Conservation (phyloP, 2,329 filamentous ascomycete genomes). For the Hymenoscyphus albidus region DNA sequence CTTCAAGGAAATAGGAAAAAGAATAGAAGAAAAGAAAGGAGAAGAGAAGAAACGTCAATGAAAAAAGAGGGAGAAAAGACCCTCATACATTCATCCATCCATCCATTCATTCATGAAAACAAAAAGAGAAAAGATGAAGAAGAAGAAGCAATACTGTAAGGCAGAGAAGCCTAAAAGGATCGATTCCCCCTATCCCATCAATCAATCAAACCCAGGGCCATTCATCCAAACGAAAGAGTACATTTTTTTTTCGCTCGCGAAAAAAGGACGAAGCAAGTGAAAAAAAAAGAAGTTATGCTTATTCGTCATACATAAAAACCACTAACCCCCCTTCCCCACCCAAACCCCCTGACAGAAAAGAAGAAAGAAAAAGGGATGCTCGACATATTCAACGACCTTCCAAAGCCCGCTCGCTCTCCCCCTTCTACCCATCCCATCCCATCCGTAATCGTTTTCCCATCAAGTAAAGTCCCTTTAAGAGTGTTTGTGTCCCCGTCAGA, state of each 20-base stretch:
- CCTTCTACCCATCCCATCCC: background rate
- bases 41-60: no score
- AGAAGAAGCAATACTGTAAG: background rate
- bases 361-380: no score
- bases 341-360: background rate
- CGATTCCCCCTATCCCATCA: background rate
- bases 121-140: background rate
- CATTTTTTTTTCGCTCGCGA: background rate
- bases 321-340: conserved; percentile 1
- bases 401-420: no score
- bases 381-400: no score
- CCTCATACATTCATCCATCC: no score
- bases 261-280: background rate
- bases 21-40: no score
- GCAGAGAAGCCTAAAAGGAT: background rate
- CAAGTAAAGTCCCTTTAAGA: no score
- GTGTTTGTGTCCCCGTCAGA: no score
- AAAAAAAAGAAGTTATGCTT: conserved; percentile 10
- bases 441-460: background rate
- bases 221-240: conserved; percentile 5
- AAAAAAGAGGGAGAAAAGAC: no score
- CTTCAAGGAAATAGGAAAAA: no score
- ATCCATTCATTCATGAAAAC: no score
- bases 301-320: conserved; percentile 16
- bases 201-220: background rate